phyloP scores from a whole-genome alignment of 345 rosid genomes.

The Turritis glabra region DNA sequence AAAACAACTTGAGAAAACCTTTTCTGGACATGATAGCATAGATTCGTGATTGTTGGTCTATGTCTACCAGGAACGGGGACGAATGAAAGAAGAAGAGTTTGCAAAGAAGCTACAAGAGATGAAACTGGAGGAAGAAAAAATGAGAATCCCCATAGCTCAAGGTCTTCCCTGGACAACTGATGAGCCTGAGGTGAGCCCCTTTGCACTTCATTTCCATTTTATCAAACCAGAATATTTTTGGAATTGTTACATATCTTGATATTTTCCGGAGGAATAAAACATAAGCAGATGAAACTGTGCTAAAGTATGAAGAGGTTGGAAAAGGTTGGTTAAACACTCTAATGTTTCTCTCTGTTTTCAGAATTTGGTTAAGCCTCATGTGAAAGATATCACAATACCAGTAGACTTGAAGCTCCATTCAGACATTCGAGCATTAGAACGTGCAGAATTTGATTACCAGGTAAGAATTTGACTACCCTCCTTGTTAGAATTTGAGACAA shows the following conservation, averaged over 20 bases:
- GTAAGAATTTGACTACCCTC: constrained; percentile 34
- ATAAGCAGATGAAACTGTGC: neutral
- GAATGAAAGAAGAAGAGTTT: constrained; percentile 80
- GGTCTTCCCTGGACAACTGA: constrained; percentile 98
- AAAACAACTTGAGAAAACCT: neutral
- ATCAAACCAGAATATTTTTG: neutral
- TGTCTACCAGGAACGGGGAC: constrained; percentile 73
- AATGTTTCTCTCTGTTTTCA: constrained; percentile 38
- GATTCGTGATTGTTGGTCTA: constrained; percentile 1
- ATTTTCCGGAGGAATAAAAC: neutral
- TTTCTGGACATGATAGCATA: neutral
- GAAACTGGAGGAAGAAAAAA: constrained; percentile 63
- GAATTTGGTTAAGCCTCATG: constrained; percentile 70
- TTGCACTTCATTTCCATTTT: neutral
- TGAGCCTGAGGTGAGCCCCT: constrained; percentile 75
- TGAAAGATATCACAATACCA: constrained; percentile 74
- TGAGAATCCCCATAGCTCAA: constrained; percentile 79
- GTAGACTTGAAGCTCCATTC: constrained; percentile 68
- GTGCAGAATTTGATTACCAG: constrained; percentile 90
- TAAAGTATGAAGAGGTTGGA: neutral
- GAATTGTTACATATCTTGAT: neutral
- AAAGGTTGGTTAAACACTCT: neutral
- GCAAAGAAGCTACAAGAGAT: constrained; percentile 73
- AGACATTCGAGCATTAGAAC: constrained; percentile 79
- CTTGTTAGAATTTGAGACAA: neutral